Evolutionary conservation across 108 stramenopile genomes (phyloP), one percentile per base, ranked within the genome.

Genomic region (Bacterosira constricta): DNA sequence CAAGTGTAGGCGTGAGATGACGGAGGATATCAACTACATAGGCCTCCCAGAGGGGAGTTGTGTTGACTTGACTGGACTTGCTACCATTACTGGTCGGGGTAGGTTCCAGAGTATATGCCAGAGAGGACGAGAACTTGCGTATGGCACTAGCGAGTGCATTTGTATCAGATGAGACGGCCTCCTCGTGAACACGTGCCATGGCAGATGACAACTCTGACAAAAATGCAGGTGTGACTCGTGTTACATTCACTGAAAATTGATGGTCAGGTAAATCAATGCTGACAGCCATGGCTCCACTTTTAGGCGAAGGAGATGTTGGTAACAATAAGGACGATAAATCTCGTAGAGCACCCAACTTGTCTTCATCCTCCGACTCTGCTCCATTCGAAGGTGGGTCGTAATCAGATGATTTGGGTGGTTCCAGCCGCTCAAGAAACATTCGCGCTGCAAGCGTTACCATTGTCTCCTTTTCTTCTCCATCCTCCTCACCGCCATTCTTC

Each of bases 341-440:
- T n/a, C 79, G 73, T 55, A 91, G 12, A 34, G 84, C 88, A 37
- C 87, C 88, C 11, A 80, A 31, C 65, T 89, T 87, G 51, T 94
- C 90, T 30, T 70, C 76, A 18, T 63, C 67, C 13, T 76, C 70
- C 1, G 83, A 63, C 18, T 83, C 91, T 26, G 78, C 79, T 35
- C 60, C 85, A 25, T 75, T 72, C 31, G 60, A 68, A 21, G 65
- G 55, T 34, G 77, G 65, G 18, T 83, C 65, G 55, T 83, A 64
- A 44, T 79, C 73, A 25, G 18, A 37, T 6, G 81, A 42, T 47
- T 68, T 69, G 20, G 64, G 55, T 0, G 90, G 90, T 30, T 90
- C 63, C 11, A 94, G 66, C 8, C 81, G 77, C 57, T 94, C 93
- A 47, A 91, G 27, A 64, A 94, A 87, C 35, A 94, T 51, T 45